Evolutionary conservation across 1,284 basidiomycete genomes (phyloP).

Genomic region (Pseudozyma sp.): DNA sequence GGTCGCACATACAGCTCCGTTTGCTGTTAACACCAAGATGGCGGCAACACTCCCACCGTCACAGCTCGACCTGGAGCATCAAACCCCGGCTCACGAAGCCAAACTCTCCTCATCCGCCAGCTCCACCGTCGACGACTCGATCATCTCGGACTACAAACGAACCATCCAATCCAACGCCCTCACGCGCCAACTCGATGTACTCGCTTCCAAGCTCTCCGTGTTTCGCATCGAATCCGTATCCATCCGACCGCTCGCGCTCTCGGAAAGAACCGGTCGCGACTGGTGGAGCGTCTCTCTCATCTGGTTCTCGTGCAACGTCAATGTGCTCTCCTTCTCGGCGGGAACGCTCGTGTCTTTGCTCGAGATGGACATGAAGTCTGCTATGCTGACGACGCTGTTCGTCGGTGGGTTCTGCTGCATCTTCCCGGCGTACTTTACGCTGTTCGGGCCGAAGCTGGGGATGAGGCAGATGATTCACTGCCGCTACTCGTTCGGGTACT

Average conservation of each 20-base stretch:
- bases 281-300: slow-evolving; percentile 70
- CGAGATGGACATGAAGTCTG: slow-evolving; percentile 72
- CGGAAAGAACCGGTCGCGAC: slow-evolving; percentile 60
- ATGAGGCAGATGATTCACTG: slow-evolving; percentile 74
- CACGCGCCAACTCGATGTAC: slow-evolving; percentile 23
- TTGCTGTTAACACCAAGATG: slow-evolving; percentile 1
- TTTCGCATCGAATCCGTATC: slow-evolving; percentile 47
- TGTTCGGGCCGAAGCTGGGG: slow-evolving; percentile 75
- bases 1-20: no score
- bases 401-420: slow-evolving; percentile 69
- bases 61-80: slow-evolving; percentile 38
- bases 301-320: slow-evolving; percentile 65
- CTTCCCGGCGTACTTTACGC: slow-evolving; percentile 54
- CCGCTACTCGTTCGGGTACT: slow-evolving; percentile 74
- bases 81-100: neutral
- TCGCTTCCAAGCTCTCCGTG: slow-evolving; percentile 25
- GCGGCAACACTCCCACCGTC: slow-evolving; percentile 2
- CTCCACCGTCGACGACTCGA: slow-evolving; percentile 14
- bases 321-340: slow-evolving; percentile 73
- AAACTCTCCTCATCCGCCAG: slow-evolving; percentile 14
- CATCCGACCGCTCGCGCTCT: slow-evolving; percentile 48
- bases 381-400: slow-evolving; percentile 68
- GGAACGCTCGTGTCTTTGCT: slow-evolving; percentile 74
- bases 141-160: slow-evolving; percentile 34
- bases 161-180: slow-evolving; percentile 23